A percentile compares a stretch with the other conserved stretches of the same genome.
Evolutionary conservation across 768 basidiomycete genomes (phyloP).

Genomic region (Macrolepiota dolichaula): DNA sequence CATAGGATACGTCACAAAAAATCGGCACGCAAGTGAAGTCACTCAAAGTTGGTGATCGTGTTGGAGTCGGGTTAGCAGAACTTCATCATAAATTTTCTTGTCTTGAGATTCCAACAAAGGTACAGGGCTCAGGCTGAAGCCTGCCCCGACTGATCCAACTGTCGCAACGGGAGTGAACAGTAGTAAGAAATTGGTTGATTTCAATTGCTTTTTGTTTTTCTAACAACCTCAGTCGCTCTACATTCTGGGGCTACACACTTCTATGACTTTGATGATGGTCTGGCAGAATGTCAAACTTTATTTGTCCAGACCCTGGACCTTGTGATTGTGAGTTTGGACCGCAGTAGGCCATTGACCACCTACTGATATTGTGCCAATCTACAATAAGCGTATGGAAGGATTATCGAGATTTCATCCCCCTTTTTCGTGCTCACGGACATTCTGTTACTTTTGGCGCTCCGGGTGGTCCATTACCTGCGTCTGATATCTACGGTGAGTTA

Average conservation of each 20-base stretch:
- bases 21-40: conserved; percentile 53
- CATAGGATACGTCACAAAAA: conserved; percentile 44
- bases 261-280: too few species aligned
- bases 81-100: background rate
- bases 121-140: conserved; percentile 43
- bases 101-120: conserved; percentile 23
- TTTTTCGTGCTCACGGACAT: conserved; percentile 48
- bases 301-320: too few species aligned
- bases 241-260: too few species aligned
- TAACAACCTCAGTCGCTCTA: conserved; percentile 22
- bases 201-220: background rate
- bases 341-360: background rate
- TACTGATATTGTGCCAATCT: conserved; percentile 24
- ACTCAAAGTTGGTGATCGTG: conserved; percentile 56
- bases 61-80: conserved; percentile 39
- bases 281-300: too few species aligned
- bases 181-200: conserved; percentile 29
- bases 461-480: conserved; percentile 39
- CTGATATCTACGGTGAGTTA: conserved; percentile 26
- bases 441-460: conserved; percentile 57
- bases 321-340: too few species aligned
- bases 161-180: conserved; percentile 51
- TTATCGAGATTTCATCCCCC: conserved; percentile 26
- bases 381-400: conserved; percentile 19
- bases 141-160: conserved; percentile 45